Base-by-base conservation (phyloP, 805 yeast species). In the Scheffersomyces lignosus region DNA sequence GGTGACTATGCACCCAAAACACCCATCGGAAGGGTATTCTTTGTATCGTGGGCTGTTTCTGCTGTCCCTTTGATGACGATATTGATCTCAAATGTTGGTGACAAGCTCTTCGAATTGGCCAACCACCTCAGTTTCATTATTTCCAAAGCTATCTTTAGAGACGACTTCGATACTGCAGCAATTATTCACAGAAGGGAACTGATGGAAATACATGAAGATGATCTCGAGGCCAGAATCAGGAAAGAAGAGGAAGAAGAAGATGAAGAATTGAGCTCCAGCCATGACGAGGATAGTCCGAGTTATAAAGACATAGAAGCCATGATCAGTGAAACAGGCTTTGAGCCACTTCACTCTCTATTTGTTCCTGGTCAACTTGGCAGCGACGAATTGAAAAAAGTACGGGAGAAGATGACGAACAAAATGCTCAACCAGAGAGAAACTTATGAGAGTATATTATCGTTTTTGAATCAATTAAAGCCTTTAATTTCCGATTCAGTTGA, bases 61-160 rank as follows among this genome's bases (percentile, higher is more conserved):
- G 95, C 96, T 0, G 82, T 89, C 15, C 96, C 96, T 1, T 66
- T 87, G 34, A 87, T 88, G 95, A 85, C 96, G 2, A 81, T 83
- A 13, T 68, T 87, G 38, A 78, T 87, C 27, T 81, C 90, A 1
- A 80, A 78, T 35, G 64, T 83, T 31, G 87, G 91, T 44, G 95
- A 86, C 53, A 65, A 76, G 13, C 47, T 80, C 5, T 65, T 74
- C 53, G 55, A 56, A 20, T 33, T 52, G 29, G 60, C 59, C 8
- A 47, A 47, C 22, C 31, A 37, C 18, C 29, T 52, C n/a, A 38
- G 47, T 29, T 24, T 27, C 23, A 25, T 31, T 16, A 26, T 44
- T 26, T 41, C 44, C 14, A 42, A 36, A 34, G 33, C 27, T 25
- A 34, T 40, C 25, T 34, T 27, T 16, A 13, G 15, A 16, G 36